Conservation (phyloP, 1,284 basidiomycete species). For the Ustilago hordei region DNA sequence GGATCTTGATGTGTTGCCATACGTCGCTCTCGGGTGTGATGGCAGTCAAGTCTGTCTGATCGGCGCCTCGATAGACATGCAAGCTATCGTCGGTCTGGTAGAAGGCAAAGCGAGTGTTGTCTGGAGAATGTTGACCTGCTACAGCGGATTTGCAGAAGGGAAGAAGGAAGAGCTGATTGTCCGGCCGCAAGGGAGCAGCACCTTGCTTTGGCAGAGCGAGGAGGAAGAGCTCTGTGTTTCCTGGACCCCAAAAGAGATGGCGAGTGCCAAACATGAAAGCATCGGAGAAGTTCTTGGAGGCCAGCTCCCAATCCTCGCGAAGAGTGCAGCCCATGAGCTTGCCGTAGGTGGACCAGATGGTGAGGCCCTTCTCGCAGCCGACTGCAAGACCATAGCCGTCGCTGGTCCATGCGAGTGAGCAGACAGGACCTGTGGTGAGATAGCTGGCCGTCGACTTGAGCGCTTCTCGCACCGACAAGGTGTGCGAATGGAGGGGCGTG, state of each 20-base stretch:
- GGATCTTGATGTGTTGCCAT: conserved; percentile 76
- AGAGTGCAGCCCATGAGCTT: conserved; percentile 80
- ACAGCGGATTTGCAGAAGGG: conserved; percentile 96
- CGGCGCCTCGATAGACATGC: conserved; percentile 93
- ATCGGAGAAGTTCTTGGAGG: conserved; percentile 74
- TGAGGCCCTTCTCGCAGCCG: conserved; percentile 90
- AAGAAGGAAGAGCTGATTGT: conserved; percentile 54
- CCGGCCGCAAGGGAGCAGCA: conserved; percentile 17
- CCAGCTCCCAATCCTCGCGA: conserved; percentile 77
- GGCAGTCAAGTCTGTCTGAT: conserved; percentile 96
- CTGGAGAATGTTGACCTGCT: conserved; percentile 89
- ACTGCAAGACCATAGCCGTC: conserved; percentile 98
- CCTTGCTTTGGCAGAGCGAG: conserved; percentile 33
- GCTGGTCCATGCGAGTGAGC: conserved; percentile 76
- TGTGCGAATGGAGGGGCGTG: conserved; percentile 60
- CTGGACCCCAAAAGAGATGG: conserved; percentile 66
- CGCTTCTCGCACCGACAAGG: conserved; percentile 62
- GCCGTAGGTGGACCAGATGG: conserved; percentile 90
- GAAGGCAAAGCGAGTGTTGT: conserved; percentile 93
- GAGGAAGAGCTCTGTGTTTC: conserved; percentile 59
- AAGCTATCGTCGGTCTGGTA: conserved; percentile 94
- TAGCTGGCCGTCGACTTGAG: conserved; percentile 68
- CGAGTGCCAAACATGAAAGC: conserved; percentile 83
- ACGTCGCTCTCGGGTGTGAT: conserved; percentile 99
- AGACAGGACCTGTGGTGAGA: conserved; percentile 77